Evolutionary conservation across 768 basidiomycete genomes (phyloP).

Genomic region (Suillus clintonianus): DNA sequence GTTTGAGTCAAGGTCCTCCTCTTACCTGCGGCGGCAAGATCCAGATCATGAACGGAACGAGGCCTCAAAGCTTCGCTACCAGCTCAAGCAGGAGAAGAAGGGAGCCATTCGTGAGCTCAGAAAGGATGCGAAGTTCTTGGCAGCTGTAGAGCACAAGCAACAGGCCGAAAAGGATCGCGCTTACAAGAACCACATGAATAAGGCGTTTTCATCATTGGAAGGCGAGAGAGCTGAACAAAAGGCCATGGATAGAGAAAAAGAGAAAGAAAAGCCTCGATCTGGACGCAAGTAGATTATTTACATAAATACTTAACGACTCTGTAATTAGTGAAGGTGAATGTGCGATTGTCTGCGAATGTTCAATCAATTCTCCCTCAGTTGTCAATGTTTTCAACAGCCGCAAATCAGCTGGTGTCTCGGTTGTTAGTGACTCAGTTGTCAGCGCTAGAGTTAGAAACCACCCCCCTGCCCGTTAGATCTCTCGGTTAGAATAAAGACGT

Average conservation of each 20-base stretch:
- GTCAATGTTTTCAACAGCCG: too few relatives aligned
- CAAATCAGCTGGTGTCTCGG: too few relatives aligned
- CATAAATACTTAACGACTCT: not conserved
- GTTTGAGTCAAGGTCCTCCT: constrained; percentile 78
- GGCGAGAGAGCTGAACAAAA: constrained; percentile 95
- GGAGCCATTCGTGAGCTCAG: constrained; percentile 95
- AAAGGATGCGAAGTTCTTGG: constrained; percentile 94
- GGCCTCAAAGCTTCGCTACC: constrained; percentile 77
- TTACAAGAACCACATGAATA: constrained; percentile 84
- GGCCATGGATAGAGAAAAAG: constrained; percentile 82
- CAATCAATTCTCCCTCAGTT: too few relatives aligned
- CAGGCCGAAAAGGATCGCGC: constrained; percentile 80
- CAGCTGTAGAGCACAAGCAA: constrained; percentile 81
- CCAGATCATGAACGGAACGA: constrained; percentile 92
- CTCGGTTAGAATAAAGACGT: too few relatives aligned
- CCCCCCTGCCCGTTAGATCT: too few relatives aligned
- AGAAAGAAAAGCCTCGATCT: constrained; percentile 71
- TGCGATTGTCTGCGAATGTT: too few relatives aligned
- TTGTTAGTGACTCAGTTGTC: too few relatives aligned
- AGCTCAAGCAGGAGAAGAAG: constrained; percentile 95
- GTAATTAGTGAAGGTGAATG: not conserved
- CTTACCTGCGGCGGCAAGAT: constrained; percentile 78
- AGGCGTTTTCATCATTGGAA: constrained; percentile 74
- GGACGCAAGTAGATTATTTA: constrained; percentile 59
- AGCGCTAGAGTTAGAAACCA: too few relatives aligned